Conservation (phyloP, 1,139 yeast species). For the Suzukiozyma palmioleophila region DNA sequence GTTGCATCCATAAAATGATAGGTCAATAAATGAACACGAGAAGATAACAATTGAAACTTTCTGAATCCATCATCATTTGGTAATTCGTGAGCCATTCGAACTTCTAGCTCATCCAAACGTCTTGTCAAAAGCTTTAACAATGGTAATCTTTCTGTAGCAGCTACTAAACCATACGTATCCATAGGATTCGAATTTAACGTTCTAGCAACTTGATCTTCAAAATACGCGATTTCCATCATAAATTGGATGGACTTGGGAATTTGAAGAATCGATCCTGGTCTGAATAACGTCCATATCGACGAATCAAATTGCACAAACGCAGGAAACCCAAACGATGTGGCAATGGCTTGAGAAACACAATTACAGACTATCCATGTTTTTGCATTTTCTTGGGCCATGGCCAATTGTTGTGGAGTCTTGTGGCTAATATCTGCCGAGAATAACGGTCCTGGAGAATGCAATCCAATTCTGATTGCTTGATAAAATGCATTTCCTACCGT, state of each 20-base stretch:
- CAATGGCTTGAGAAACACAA: slow-evolving; percentile 82
- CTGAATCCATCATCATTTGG: slow-evolving; percentile 54
- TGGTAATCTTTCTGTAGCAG: slow-evolving; percentile 68
- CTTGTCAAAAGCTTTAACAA: slow-evolving; percentile 64
- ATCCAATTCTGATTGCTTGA: slow-evolving; percentile 86
- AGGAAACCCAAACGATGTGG: slow-evolving; percentile 92
- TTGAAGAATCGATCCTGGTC: slow-evolving; percentile 33
- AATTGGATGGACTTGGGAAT: slow-evolving; percentile 62
- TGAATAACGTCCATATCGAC: slow-evolving; percentile 53
- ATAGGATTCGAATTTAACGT: slow-evolving; percentile 70
- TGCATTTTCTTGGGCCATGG: slow-evolving; percentile 67
- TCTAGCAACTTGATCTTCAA: slow-evolving; percentile 80
- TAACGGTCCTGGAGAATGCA: slow-evolving; percentile 51
- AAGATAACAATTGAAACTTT: slow-evolving; percentile 61
- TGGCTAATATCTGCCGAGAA: slow-evolving; percentile 13
- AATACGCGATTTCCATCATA: slow-evolving; percentile 77
- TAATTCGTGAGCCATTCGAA: slow-evolving; percentile 33
- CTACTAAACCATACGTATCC: slow-evolving; percentile 64
- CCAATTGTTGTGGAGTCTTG: slow-evolving; percentile 24
- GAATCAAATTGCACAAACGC: slow-evolving; percentile 85
- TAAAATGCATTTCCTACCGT: slow-evolving; percentile 89
- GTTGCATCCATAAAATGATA: slow-evolving; percentile 74
- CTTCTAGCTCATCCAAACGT: slow-evolving; percentile 73
- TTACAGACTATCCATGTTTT: slow-evolving; percentile 94
- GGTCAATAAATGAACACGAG: slow-evolving; percentile 75